These are phyloP conservation scores for Leptographium flavum DNA, from an alignment of 2,329 filamentous ascomycete genomes.

Conservation along the genomic window DNA sequence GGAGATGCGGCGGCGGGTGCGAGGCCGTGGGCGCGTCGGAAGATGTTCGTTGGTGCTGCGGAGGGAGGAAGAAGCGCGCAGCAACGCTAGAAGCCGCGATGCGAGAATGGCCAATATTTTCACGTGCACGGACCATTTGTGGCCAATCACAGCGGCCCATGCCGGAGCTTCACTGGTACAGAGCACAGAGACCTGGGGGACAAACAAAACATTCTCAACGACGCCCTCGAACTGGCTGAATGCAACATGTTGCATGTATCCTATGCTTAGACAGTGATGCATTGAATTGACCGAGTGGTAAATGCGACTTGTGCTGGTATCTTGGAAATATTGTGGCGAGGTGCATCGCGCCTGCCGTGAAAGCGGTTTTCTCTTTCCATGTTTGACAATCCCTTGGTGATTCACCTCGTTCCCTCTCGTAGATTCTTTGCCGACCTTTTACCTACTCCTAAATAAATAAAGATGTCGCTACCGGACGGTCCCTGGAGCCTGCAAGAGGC, in stretches of 20 bases:
- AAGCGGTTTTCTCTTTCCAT: background rate
- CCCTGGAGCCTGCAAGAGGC: slow-evolving; percentile 10
- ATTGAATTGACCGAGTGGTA: no score
- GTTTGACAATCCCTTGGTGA: no score
- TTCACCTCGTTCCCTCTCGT: no score
- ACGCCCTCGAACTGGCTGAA: no score
- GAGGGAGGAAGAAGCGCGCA: slow-evolving; percentile 8
- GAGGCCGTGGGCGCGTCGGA: background rate
- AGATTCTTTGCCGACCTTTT: background rate
- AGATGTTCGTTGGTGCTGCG: background rate
- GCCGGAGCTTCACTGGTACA: no score
- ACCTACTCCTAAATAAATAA: no score
- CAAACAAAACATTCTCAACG: no score
- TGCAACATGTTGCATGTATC: no score
- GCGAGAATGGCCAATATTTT: slow-evolving; percentile 6
- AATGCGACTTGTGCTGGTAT: no score
- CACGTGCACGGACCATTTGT: background rate
- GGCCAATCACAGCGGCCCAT: slow-evolving; percentile 6
- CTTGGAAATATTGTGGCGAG: no score
- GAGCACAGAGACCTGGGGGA: no score
- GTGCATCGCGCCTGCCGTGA: background rate
- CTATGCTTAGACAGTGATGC: no score
- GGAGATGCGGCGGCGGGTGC: background rate
- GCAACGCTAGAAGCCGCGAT: slow-evolving; percentile 10
- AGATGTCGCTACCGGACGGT: background rate